A percentile compares a stretch with the other conserved stretches of the same genome.
phyloP scores from a whole-genome alignment of 2,329 filamentous ascomycete genomes.

The Emericellopsis atlantica region DNA sequence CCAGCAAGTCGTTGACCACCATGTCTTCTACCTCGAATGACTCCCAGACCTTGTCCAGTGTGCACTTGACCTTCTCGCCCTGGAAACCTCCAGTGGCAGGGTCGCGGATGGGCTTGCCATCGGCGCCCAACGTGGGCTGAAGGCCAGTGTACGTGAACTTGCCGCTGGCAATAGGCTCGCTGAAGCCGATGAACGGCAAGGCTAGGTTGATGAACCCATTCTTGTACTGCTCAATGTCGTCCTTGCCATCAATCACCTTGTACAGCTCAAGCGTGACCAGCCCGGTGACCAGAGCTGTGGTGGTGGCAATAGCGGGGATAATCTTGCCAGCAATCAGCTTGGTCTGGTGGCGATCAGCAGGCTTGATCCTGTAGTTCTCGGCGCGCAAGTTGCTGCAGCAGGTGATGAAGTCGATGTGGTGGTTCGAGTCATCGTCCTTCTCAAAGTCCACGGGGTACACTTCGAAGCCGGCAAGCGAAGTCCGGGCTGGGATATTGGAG shows the following conservation, averaged over 20 bases:
- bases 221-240: slow-evolving; percentile 97
- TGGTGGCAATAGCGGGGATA: slow-evolving; percentile 95
- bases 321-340: slow-evolving; percentile 99
- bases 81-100: slow-evolving; percentile 15
- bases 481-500: slow-evolving; percentile 62
- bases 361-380: slow-evolving; percentile 94
- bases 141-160: slow-evolving; percentile 68
- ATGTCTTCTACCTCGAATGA: slow-evolving; percentile 85
- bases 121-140: slow-evolving; percentile 33
- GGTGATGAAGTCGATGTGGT: slow-evolving; percentile 98
- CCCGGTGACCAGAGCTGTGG: slow-evolving; percentile 88
- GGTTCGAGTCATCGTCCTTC: slow-evolving; percentile 96
- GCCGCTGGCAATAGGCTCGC: slow-evolving; percentile 85
- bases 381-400: slow-evolving; percentile 92
- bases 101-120: slow-evolving; percentile 48
- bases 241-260: slow-evolving; percentile 94
- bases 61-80: too few species aligned
- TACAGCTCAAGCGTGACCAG: slow-evolving; percentile 86
- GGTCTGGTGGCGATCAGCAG: slow-evolving; percentile 90
- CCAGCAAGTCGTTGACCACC: slow-evolving; percentile 71
- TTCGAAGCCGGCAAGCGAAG: slow-evolving; percentile 75
- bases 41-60: slow-evolving; percentile 94
- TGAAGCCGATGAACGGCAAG: slow-evolving; percentile 95
- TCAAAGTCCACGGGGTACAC: slow-evolving; percentile 90
- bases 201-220: slow-evolving; percentile 97